These are phyloP conservation scores for Helotiales sp. DNA, from an alignment of 2,329 filamentous ascomycete species.

Conservation along the genomic window DNA sequence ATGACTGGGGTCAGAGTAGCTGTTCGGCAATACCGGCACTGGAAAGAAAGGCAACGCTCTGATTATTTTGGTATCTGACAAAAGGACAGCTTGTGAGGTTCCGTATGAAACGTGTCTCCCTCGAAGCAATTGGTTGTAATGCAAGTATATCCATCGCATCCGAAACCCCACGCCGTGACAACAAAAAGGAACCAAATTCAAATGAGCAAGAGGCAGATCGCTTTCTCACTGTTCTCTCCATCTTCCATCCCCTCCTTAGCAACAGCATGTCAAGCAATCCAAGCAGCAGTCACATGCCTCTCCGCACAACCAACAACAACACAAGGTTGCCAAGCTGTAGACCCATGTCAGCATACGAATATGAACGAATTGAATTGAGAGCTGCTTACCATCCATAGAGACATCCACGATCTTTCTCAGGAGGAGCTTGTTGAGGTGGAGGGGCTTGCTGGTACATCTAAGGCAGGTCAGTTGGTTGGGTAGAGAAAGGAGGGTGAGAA, in stretches of 20 bases:
- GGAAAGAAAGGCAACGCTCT: not conserved
- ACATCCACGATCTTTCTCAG: conserved; percentile 16
- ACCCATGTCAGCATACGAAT: not conserved
- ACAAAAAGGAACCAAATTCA: not conserved
- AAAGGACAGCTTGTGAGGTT: not conserved
- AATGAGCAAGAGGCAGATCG: not conserved
- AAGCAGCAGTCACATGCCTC: conserved; percentile 20
- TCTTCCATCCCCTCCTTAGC: not conserved
- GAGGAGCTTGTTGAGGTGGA: conserved; percentile 11
- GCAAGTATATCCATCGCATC: not conserved
- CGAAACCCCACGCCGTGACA: not conserved
- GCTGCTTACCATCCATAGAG: conserved; percentile 5
- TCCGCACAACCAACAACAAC: conserved; percentile 20
- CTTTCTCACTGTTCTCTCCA: not conserved
- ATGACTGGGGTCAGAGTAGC: not conserved
- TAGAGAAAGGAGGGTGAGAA: not conserved
- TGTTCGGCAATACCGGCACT: not conserved
- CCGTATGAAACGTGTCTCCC: not conserved
- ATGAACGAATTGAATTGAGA: not conserved
- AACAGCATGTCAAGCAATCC: conserved; percentile 18
- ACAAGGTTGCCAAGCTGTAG: conserved; percentile 14
- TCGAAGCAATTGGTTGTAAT: not conserved
- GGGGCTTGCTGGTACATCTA: conserved; percentile 18
- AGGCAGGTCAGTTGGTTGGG: not conserved
- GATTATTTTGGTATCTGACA: conserved; percentile 2